These are phyloP conservation scores for Excoecaria agallocha DNA, from an alignment of 345 rosid genomes.

Conservation along the genomic window DNA sequence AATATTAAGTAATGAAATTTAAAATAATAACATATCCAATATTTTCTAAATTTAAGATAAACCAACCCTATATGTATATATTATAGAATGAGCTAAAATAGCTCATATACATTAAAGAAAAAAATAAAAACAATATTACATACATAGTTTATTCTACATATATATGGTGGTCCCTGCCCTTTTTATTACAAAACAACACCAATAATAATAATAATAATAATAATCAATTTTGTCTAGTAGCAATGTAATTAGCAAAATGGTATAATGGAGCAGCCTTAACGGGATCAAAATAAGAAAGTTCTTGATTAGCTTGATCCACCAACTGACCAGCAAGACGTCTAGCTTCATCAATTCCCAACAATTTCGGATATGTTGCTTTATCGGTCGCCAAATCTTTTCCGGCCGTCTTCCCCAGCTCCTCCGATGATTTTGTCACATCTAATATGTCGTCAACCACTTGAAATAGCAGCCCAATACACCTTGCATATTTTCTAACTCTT, in stretches of 20 bases:
- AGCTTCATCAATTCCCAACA: slow-evolving; percentile 37
- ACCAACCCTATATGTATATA: no score
- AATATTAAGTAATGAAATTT: no score
- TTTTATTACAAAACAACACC: not conserved
- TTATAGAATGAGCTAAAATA: no score
- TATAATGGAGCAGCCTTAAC: slow-evolving; percentile 33
- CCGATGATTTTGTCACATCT: slow-evolving; percentile 35
- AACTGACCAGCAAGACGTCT: slow-evolving; percentile 24
- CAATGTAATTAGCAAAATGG: slow-evolving; percentile 34
- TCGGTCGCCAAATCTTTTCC: slow-evolving; percentile 36
- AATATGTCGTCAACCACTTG: slow-evolving; percentile 40
- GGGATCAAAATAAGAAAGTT: slow-evolving; percentile 31
- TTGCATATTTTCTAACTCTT: slow-evolving; percentile 33
- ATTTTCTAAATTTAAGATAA: no score
- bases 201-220: not conserved
- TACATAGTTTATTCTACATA: no score
- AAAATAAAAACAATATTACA: no score
- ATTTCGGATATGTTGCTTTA: slow-evolving; percentile 42
- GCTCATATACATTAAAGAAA: no score
- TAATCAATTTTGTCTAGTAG: slow-evolving; percentile 29
- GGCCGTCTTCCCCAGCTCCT: slow-evolving; percentile 39
- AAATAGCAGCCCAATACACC: slow-evolving; percentile 32
- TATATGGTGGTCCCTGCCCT: no score
- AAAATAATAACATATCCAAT: no score
- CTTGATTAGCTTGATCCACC: slow-evolving; percentile 30